A percentile compares a stretch with the other conserved stretches of the same genome.
phyloP scores from a whole-genome alignment of 768 basidiomycete species.

The Russula lepida region DNA sequence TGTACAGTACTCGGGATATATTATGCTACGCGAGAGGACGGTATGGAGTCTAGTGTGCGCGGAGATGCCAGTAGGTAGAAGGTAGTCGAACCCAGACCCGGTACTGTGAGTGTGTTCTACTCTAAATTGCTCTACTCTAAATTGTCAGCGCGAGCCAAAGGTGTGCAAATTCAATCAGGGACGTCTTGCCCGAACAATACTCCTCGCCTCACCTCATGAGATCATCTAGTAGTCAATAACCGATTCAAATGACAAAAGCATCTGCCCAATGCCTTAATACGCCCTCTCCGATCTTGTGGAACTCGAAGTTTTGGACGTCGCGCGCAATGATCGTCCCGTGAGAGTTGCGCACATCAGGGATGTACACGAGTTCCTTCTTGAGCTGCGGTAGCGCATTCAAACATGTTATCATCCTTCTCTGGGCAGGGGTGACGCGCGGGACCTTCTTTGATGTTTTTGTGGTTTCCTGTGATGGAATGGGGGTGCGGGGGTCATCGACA shows the following conservation, averaged over 20 bases:
- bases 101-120: no score
- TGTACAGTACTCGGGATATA: no score
- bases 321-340: constrained; percentile 68
- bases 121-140: no score
- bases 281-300: constrained; percentile 52
- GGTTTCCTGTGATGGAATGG: neutral
- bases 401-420: constrained; percentile 46
- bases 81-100: no score
- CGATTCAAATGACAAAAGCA: constrained; percentile 38
- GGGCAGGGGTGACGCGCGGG: constrained; percentile 42
- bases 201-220: neutral
- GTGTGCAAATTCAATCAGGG: neutral
- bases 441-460: constrained; percentile 18
- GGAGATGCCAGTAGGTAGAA: no score
- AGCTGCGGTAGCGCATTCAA: constrained; percentile 62
- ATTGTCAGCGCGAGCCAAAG: no score
- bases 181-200: neutral
- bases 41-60: no score
- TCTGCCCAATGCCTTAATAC: constrained; percentile 68
- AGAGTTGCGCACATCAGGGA: constrained; percentile 49
- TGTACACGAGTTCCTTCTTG: constrained; percentile 62
- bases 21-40: no score
- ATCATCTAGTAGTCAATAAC: neutral
- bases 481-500: constrained; percentile 33
- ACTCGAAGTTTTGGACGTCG: constrained; percentile 51